Percentiles rank a stretch among this genome's conserved stretches.
Conservation (phyloP, 139 green algal genomes). For the Pedinophyceae sp. region DNA sequence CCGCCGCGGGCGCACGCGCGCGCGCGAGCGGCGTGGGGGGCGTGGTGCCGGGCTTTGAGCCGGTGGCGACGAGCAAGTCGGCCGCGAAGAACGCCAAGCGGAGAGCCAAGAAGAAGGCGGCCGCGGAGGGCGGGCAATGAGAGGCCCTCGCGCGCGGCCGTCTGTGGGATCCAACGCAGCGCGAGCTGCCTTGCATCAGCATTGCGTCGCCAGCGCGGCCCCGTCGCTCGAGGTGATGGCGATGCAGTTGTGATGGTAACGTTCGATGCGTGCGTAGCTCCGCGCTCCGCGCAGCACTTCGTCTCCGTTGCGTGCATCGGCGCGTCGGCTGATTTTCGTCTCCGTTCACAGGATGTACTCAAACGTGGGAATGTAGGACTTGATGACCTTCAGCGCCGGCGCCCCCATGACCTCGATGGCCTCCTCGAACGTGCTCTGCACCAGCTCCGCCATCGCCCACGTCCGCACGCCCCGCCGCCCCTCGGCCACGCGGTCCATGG, state of each 20-base stretch:
- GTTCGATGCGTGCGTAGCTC: too few relatives aligned
- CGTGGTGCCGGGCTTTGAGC: slow-evolving; percentile 15
- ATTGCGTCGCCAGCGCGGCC: too few relatives aligned
- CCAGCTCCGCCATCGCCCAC: neutral
- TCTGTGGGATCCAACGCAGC: too few relatives aligned
- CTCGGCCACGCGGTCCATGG: neutral
- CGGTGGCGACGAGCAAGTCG: slow-evolving; percentile 26
- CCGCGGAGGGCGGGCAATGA: slow-evolving; percentile 3
- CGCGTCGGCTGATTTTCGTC: too few relatives aligned
- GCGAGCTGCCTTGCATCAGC: too few relatives aligned
- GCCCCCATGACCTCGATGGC: neutral
- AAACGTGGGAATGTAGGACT: neutral
- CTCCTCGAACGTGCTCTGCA: neutral
- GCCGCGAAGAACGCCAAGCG: slow-evolving; percentile 23
- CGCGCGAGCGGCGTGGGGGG: slow-evolving; percentile 22
- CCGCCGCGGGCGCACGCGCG: neutral
- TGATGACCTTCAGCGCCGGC: neutral
- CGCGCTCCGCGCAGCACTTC: too few relatives aligned
- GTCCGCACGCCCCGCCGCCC: neutral
- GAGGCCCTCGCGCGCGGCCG: too few relatives aligned
- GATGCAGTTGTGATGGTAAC: too few relatives aligned
- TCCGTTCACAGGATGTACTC: too few relatives aligned
- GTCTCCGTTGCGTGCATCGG: too few relatives aligned
- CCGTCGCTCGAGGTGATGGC: too few relatives aligned
- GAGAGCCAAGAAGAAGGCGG: slow-evolving; percentile 20